phyloP scores from a whole-genome alignment of 257 asterid species.

The Solanum commersonii region DNA sequence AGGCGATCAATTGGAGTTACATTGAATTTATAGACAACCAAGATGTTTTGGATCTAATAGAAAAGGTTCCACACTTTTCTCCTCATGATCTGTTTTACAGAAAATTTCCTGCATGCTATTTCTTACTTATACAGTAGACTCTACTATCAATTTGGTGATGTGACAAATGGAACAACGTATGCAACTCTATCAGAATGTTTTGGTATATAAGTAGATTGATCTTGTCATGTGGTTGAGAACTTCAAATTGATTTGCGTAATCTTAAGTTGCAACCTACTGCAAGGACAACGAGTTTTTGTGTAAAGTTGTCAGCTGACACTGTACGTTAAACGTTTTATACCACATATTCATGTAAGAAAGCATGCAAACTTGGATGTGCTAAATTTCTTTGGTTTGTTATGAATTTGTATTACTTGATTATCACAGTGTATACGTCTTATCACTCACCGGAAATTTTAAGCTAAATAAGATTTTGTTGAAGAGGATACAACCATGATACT shows the following conservation, averaged over 20 bases:
- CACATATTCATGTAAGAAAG: background rate
- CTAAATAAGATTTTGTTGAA: background rate
- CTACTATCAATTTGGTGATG: background rate
- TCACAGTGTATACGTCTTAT: background rate
- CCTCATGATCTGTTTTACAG: background rate
- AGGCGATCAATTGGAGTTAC: conserved; percentile 95
- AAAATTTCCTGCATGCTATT: background rate
- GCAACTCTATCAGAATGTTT: background rate
- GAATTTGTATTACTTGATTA: background rate
- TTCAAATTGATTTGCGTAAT: background rate
- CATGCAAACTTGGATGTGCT: background rate
- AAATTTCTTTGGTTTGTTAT: background rate
- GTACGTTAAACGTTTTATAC: background rate
- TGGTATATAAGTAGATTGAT: background rate
- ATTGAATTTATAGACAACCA: conserved; percentile 98
- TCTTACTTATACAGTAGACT: background rate
- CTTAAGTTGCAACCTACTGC: background rate
- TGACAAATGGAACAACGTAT: background rate
- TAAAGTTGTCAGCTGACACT: background rate
- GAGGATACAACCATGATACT: background rate
- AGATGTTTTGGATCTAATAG: conserved; percentile 95
- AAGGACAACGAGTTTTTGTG: background rate
- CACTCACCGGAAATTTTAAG: background rate
- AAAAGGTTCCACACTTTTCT: conserved; percentile 50
- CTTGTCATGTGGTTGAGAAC: background rate